Base-by-base conservation (phyloP, 306 rosid species). In the Vicia sativa region DNA sequence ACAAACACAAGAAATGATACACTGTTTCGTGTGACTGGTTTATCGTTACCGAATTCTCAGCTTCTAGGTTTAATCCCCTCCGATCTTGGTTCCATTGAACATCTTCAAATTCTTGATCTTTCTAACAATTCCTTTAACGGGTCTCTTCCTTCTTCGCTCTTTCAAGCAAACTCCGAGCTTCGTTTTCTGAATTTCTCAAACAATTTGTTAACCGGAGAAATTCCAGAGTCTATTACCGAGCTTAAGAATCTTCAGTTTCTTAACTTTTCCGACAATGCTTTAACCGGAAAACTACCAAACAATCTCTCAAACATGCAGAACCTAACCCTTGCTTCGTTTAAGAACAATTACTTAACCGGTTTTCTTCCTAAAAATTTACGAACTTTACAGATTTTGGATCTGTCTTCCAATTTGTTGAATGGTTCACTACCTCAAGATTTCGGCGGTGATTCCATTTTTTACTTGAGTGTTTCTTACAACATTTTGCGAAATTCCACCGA, bases 71-170 rank as follows among this genome's bases (percentile, higher is more conserved):
- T 92, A 7, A 44, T 95, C 58, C 90, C 99, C 1, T 38, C 90
- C 52, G 91, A 88, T 76, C 74, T 95, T 74, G 96, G 95, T 23
- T 70, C 76, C 54, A 76, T 95, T 53, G 65, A 88, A 5, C 78
- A 79, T 50, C 96, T 95, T 6, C 88, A 80, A 69, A 49, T 48
- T 72, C 83, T 95, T n/a, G 85, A 90, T 74, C 96, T 95, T 65
- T 86, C 97, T 12, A 78, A 90, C 62, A 95, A 90, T 71, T 87
- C 90, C 8, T 60, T 95, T 28, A 95, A 95, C 38, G 99, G 99
- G 19, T 82, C 99, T 19, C 82, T 95, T 9, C 92, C 92, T 0
- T 7, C 38, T 4, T 80, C 89, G 0, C 76, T 88, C 1, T 88
- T 89, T 68, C 81, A 84, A 61, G 67, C 84, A 15, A 72, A 88